A percentile compares a stretch with the other conserved stretches of the same genome.
Evolutionary conservation across 331 rosid genomes (phyloP).

Genomic region (Erythrophleum ivorense): DNA sequence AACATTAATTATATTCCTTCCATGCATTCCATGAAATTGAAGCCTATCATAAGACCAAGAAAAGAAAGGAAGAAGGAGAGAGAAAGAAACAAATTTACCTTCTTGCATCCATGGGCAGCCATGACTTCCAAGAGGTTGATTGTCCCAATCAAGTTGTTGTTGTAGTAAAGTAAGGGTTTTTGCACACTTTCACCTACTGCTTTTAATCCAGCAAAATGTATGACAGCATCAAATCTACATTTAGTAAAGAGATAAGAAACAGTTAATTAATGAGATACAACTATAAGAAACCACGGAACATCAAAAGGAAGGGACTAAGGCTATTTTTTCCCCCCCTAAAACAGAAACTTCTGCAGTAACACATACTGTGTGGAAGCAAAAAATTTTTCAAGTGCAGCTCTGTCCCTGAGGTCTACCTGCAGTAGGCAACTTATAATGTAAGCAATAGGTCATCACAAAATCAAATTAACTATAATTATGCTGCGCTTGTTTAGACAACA

Average conservation of each 20-base stretch:
- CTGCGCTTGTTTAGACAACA: neutral
- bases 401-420: constrained; percentile 86
- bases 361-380: constrained; percentile 71
- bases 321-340: neutral
- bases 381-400: constrained; percentile 60
- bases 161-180: constrained; percentile 71
- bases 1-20: neutral
- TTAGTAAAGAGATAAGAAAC: constrained; percentile 24
- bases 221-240: constrained; percentile 84
- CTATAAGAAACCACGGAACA: constrained; percentile 20
- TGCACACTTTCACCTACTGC: constrained; percentile 95
- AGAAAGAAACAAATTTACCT: constrained; percentile 47
- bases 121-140: constrained; percentile 83
- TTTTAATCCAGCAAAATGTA: constrained; percentile 93
- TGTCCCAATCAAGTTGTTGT: constrained; percentile 89
- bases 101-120: constrained; percentile 91
- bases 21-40: constrained; percentile 24
- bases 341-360: constrained; percentile 19
- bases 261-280: neutral
- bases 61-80: neutral
- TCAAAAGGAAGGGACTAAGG: neutral
- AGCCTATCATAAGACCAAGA: neutral
- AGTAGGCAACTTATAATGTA: constrained; percentile 29
- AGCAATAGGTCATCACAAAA: constrained; percentile 7
- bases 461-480: constrained; percentile 12